These are phyloP conservation scores for Lantana camara DNA, from an alignment of 257 asterid genomes.

Conservation along the genomic window DNA sequence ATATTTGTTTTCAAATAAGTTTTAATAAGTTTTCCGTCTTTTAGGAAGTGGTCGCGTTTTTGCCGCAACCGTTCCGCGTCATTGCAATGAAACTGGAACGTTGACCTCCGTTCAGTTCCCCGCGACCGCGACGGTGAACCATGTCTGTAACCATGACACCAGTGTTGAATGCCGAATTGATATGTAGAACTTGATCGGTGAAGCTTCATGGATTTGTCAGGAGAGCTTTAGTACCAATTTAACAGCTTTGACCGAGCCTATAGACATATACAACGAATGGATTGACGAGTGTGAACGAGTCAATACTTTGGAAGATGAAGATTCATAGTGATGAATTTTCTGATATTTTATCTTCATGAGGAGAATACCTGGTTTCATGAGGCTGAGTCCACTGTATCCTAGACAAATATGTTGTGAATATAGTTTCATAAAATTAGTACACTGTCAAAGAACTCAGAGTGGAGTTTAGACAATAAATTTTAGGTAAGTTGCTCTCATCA, in stretches of 20 bases:
- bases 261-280: constrained; percentile 93
- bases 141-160: no score
- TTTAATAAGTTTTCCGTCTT: no score
- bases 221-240: constrained; percentile 90
- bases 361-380: neutral
- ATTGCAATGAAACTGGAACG: no score
- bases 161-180: constrained; percentile 97
- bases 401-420: constrained; percentile 5
- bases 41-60: no score
- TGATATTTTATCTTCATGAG: neutral
- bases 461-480: neutral
- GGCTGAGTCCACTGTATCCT: neutral
- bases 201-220: constrained; percentile 79
- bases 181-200: constrained; percentile 84
- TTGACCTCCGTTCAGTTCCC: no score
- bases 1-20: no score
- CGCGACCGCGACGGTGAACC: no score
- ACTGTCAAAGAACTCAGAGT: neutral
- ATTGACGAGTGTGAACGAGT: constrained; percentile 96
- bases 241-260: constrained; percentile 82
- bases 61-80: no score
- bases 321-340: constrained; percentile 28
- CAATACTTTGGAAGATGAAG: constrained; percentile 72
- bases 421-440: neutral
- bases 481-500: neutral